Conservation (phyloP, 192 early-diverging fungal species). For the Lunasporangiospora selenospora region DNA sequence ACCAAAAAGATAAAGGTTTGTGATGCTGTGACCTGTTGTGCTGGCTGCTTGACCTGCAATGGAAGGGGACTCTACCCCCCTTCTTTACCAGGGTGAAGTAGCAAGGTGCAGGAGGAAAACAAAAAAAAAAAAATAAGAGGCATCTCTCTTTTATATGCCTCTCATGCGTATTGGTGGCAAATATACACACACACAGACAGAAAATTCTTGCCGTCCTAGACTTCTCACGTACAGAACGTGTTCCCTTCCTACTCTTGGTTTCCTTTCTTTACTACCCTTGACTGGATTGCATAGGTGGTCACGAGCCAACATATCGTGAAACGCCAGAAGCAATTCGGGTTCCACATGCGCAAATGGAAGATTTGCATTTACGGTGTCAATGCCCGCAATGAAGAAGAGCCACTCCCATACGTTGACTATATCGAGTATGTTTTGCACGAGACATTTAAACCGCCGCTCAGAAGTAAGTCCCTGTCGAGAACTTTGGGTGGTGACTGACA, state of each 20-base stretch:
- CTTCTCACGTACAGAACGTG: too few species aligned
- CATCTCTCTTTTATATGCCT: too few species aligned
- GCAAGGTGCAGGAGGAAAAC: too few species aligned
- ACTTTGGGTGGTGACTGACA: background rate
- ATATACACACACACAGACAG: too few species aligned
- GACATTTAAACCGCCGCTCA: conserved; percentile 52
- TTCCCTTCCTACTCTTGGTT: too few species aligned
- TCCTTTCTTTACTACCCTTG: background rate
- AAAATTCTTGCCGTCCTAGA: too few species aligned
- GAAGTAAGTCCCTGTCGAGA: conserved; percentile 33
- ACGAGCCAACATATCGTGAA: conserved; percentile 39
- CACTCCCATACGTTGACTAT: conserved; percentile 48
- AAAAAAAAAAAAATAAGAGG: too few species aligned
- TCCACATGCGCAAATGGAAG: conserved; percentile 54
- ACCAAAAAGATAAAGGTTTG: conserved; percentile 35
- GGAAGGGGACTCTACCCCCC: too few species aligned
- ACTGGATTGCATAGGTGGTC: conserved; percentile 25
- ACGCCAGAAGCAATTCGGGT: conserved; percentile 45
- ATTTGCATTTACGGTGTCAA: conserved; percentile 51
- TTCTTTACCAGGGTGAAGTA: too few species aligned
- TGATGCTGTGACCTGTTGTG: too few species aligned
- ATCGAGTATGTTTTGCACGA: conserved; percentile 57
- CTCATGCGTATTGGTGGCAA: too few species aligned
- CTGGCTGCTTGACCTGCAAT: too few species aligned
- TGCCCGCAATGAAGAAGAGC: conserved; percentile 43